Evolutionary conservation across 805 yeast species (phyloP).

Genomic region (Teunomyces pallodes): DNA sequence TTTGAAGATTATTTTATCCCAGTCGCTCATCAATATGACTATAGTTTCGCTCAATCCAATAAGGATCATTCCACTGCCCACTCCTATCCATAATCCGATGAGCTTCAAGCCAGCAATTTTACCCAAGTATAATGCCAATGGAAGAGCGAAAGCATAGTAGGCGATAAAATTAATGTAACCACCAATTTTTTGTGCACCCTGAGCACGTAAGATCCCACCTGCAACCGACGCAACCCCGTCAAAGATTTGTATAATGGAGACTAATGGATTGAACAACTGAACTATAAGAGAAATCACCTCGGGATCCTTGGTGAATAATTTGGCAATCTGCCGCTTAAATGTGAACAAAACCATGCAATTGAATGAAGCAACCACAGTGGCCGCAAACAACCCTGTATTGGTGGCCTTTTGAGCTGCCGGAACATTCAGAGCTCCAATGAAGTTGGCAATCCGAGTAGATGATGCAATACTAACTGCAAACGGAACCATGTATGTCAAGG

Average conservation of each 20-base stretch:
- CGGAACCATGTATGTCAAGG: conserved; percentile 44
- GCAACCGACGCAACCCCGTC: conserved; percentile 73
- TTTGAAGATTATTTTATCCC: conserved; percentile 45
- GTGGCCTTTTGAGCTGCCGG: conserved; percentile 37
- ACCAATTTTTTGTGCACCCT: conserved; percentile 73
- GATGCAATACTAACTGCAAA: conserved; percentile 46
- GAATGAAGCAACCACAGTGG: conserved; percentile 24
- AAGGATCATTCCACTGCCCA: conserved; percentile 60
- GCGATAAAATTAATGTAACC: conserved; percentile 66
- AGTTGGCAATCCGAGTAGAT: conserved; percentile 44
- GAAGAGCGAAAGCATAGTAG: conserved; percentile 70
- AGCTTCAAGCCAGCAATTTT: conserved; percentile 42
- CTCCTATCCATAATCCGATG: conserved; percentile 72
- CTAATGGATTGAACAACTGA: conserved; percentile 53
- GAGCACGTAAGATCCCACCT: conserved; percentile 71
- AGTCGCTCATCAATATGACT: conserved; percentile 48
- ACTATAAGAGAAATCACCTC: conserved; percentile 54
- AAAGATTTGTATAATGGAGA: conserved; percentile 62
- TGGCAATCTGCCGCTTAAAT: conserved; percentile 50
- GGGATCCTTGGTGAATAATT: conserved; percentile 59
- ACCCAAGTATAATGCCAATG: conserved; percentile 61
- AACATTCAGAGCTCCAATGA: conserved; percentile 43
- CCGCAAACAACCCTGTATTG: conserved; percentile 27
- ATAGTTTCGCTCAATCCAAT: conserved; percentile 50
- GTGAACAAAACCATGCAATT: conserved; percentile 48